Percentiles rank a stretch among this genome's conserved stretches.
These are phyloP conservation scores for Solanum habrochaites DNA, from an alignment of 257 asterid genomes.

Conservation along the genomic window DNA sequence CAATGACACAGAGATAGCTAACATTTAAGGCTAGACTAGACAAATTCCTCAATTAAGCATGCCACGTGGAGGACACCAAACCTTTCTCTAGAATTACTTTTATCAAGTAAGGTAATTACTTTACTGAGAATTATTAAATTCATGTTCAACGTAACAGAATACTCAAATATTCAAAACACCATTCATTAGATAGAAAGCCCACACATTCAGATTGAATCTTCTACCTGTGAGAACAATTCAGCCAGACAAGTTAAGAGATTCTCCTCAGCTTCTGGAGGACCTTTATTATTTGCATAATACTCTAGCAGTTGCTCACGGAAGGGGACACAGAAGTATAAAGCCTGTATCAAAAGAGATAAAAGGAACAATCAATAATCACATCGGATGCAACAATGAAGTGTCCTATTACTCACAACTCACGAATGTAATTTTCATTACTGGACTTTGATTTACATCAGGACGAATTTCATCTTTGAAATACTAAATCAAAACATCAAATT, in stretches of 20 bases:
- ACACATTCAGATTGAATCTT: not conserved
- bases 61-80: not conserved
- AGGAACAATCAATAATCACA: not conserved
- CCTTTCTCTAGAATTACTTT: not conserved
- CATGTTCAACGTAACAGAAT: not conserved
- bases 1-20: not conserved
- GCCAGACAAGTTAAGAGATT: constrained; percentile 87
- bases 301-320: constrained; percentile 78
- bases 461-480: not conserved
- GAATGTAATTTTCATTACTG: not conserved
- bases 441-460: not conserved
- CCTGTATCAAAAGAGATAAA: constrained; percentile 27
- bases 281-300: constrained; percentile 54
- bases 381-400: not conserved
- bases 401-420: not conserved
- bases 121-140: not conserved
- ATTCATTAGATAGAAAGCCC: not conserved
- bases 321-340: constrained; percentile 83
- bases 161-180: not conserved
- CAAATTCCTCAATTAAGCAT: not conserved
- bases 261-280: constrained; percentile 53
- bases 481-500: not conserved
- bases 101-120: not conserved
- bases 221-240: constrained; percentile 82
- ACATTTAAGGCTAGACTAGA: not conserved